Percentiles rank a stretch among this genome's conserved stretches.
Conservation (phyloP, 1,284 basidiomycete species). For the Fistulinella cinereoalba region DNA sequence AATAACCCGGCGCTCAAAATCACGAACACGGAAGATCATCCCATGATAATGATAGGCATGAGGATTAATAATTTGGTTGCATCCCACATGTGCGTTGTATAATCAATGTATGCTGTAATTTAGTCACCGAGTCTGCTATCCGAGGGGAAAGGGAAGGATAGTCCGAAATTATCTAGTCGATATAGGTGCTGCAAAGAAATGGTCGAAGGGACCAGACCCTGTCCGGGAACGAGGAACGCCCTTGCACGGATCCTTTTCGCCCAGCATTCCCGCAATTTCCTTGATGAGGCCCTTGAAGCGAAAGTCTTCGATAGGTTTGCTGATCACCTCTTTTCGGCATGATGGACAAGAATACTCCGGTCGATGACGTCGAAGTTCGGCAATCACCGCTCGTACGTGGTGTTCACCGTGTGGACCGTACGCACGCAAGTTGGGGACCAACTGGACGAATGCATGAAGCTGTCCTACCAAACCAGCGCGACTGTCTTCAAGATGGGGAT, state of each 20-base stretch:
- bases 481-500: slow-evolving; percentile 46
- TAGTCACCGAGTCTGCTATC: too few relatives aligned
- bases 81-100: too few relatives aligned
- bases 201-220: slow-evolving; percentile 46
- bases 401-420: slow-evolving; percentile 21
- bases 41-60: too few relatives aligned
- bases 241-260: slow-evolving; percentile 43
- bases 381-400: slow-evolving; percentile 20
- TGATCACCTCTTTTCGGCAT: slow-evolving; percentile 50
- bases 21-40: too few relatives aligned
- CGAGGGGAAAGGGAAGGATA: too few relatives aligned
- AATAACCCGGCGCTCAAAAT: too few relatives aligned
- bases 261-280: slow-evolving; percentile 43
- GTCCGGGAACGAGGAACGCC: slow-evolving; percentile 19
- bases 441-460: slow-evolving; percentile 24
- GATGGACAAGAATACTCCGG: slow-evolving; percentile 65
- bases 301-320: slow-evolving; percentile 57
- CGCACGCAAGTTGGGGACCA: slow-evolving; percentile 26
- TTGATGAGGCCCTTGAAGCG: slow-evolving; percentile 55
- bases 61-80: too few relatives aligned
- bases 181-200: slow-evolving; percentile 42
- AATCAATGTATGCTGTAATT: background rate
- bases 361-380: slow-evolving; percentile 26
- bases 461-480: slow-evolving; percentile 18
- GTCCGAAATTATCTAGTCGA: slow-evolving; percentile 1